These are phyloP conservation scores for Neurospora tetrasperma DNA, from an alignment of 495 filamentous ascomycete species.

Conservation along the genomic window DNA sequence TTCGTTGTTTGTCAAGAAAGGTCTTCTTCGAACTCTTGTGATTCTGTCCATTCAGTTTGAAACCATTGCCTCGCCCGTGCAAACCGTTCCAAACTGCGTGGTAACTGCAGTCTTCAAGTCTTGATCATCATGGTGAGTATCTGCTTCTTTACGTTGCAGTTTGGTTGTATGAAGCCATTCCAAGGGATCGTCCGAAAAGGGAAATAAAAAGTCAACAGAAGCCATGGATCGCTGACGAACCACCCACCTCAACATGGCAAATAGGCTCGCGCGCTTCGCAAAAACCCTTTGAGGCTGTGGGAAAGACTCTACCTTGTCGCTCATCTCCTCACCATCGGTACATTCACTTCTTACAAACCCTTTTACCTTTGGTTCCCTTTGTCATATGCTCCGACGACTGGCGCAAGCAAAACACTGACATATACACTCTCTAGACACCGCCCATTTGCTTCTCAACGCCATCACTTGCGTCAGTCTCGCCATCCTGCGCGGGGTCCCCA, in stretches of 20 bases:
- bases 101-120: not conserved
- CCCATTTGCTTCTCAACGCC: slow-evolving; percentile 12
- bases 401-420: not conserved
- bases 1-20: not conserved
- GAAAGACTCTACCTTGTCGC: not conserved
- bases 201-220: not conserved
- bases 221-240: not conserved
- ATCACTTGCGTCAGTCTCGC: slow-evolving; percentile 11
- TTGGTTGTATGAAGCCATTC: not conserved
- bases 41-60: not conserved
- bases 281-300: not conserved
- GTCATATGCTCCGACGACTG: not conserved
- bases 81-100: not conserved
- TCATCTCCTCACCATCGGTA: not conserved
- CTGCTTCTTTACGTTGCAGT: not conserved
- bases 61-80: not conserved
- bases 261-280: not conserved
- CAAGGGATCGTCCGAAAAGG: not conserved
- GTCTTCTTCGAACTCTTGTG: not conserved
- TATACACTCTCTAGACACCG: slow-evolving; percentile 1
- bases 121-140: not conserved
- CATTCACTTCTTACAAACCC: too few species aligned
- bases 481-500: slow-evolving; percentile 9
- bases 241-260: not conserved
- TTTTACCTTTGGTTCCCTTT: too few species aligned